Evolutionary conservation across 495 filamentous ascomycete species (phyloP).

Genomic region (Penicillium nucicola): DNA sequence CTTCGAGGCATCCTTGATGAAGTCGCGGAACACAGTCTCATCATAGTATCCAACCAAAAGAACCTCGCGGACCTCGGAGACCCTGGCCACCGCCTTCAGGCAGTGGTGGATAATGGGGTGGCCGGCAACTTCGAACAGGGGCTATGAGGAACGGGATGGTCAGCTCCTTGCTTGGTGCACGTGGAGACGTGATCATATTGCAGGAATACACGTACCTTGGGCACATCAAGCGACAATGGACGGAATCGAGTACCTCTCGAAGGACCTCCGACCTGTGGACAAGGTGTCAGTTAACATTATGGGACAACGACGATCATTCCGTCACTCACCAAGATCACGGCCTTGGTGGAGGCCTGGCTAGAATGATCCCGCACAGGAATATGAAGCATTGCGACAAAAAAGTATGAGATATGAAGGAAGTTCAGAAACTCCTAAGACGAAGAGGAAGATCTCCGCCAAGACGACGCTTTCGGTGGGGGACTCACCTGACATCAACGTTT

Average conservation of each 20-base stretch:
- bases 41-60: constrained; percentile 99
- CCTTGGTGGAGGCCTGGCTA: constrained; percentile 60
- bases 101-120: constrained; percentile 98
- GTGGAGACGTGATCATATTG: neutral
- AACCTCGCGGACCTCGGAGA: constrained; percentile 91
- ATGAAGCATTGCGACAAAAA: constrained; percentile 40
- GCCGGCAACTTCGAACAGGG: constrained; percentile 96
- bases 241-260: constrained; percentile 95
- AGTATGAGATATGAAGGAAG: constrained; percentile 4
- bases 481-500: constrained; percentile 24
- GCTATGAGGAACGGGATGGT: constrained; percentile 54
- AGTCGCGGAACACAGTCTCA: constrained; percentile 92
- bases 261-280: constrained; percentile 78
- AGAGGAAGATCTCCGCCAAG: constrained; percentile 15
- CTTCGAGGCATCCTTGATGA: constrained; percentile 84
- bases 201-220: constrained; percentile 66
- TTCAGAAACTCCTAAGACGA: too few species aligned
- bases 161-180: constrained; percentile 1
- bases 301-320: constrained; percentile 5
- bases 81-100: constrained; percentile 86
- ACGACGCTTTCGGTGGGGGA: constrained; percentile 23
- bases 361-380: constrained; percentile 45
- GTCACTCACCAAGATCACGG: constrained; percentile 61
- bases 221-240: constrained; percentile 92
- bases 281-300: constrained; percentile 20